Evolutionary conservation across 768 basidiomycete species (phyloP), one percentile per base, ranked within the genome.

Genomic region (Collybia sordida): DNA sequence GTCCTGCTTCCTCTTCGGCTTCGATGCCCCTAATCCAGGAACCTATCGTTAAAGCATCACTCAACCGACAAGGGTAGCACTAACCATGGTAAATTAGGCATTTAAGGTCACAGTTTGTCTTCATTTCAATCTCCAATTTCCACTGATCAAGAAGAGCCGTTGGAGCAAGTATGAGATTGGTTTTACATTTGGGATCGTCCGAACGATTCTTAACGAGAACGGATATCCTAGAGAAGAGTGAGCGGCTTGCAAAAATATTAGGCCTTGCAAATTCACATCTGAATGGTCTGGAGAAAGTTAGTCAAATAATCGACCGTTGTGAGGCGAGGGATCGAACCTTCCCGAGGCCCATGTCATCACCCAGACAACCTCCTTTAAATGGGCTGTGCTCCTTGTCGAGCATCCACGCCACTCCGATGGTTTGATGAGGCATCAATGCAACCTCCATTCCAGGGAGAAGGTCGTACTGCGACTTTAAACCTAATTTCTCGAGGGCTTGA

Each of bases 131-230:
- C 64, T 85, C 83, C 25, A 70, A 59, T 58, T 78, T 76, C 83
- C 83, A 85, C 52, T 90, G 89, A 42, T 81, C 74, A 9, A 90
- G 71, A 6, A 90, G 67, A 1, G 86, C 83, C 14, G 83, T 64
- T 6, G 84, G 85, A 1, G 85, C 83, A 21, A 90, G 62, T 49
- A 92, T 81, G 0, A 92, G 72, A 19, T 80, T 90, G 0, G 82
- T 80, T 64, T 85, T 86, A 64, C 77, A 71, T 18, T 60, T 62
- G 0, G 74, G 73, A 53, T 86, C 74, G 1, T 58, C 49, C 0
- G 83, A 76, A 6, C 61, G 69, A 59, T 89, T 86, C 46, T 71
- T 71, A 22, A 78, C 66, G 57, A 89, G 79, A 1, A 72, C 59
- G 0, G 86, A 81, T 44, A 90, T 89, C 71, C 78, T 81, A 51